A percentile compares a stretch with the other conserved stretches of the same genome.
These are phyloP conservation scores for Penicillium robsamsonii DNA, from an alignment of 495 filamentous ascomycete species.

Conservation along the genomic window DNA sequence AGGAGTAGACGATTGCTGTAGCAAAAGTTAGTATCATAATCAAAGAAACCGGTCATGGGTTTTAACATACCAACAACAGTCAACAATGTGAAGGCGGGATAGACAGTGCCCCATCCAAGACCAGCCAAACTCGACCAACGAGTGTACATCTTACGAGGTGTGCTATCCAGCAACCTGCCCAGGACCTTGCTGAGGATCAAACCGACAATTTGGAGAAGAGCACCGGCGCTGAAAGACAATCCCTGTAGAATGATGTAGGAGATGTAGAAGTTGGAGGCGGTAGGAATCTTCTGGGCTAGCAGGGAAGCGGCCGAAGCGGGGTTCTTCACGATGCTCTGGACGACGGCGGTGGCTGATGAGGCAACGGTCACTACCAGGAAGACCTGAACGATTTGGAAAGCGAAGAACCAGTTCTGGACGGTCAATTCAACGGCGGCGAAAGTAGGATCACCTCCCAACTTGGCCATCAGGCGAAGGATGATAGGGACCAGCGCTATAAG, in stretches of 20 bases:
- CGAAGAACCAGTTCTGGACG: slow-evolving; percentile 89
- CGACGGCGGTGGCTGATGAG: slow-evolving; percentile 59
- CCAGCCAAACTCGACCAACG: slow-evolving; percentile 63
- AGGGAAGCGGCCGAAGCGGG: slow-evolving; percentile 61
- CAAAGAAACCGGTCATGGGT: background rate
- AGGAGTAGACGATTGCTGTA: slow-evolving; percentile 77
- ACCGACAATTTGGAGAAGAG: slow-evolving; percentile 74
- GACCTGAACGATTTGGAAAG: slow-evolving; percentile 92
- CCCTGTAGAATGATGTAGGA: slow-evolving; percentile 94
- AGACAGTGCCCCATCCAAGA: slow-evolving; percentile 83
- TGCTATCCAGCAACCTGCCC: slow-evolving; percentile 67
- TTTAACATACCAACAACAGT: slow-evolving; percentile 62
- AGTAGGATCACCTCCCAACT: slow-evolving; percentile 74
- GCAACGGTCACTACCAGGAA: slow-evolving; percentile 85
- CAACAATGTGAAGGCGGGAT: slow-evolving; percentile 83
- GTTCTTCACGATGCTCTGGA: slow-evolving; percentile 58
- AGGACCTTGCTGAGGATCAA: slow-evolving; percentile 75
- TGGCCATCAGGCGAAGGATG: slow-evolving; percentile 77
- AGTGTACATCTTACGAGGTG: slow-evolving; percentile 73
- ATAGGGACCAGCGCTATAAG: slow-evolving; percentile 91
- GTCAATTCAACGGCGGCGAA: slow-evolving; percentile 76
- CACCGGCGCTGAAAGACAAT: slow-evolving; percentile 72
- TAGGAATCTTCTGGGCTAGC: slow-evolving; percentile 73
- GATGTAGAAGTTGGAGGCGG: slow-evolving; percentile 89
- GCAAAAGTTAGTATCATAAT: slow-evolving; percentile 7